Conservation (phyloP, 495 filamentous ascomycete genomes). For the Annulohypoxylon maeteangense region DNA sequence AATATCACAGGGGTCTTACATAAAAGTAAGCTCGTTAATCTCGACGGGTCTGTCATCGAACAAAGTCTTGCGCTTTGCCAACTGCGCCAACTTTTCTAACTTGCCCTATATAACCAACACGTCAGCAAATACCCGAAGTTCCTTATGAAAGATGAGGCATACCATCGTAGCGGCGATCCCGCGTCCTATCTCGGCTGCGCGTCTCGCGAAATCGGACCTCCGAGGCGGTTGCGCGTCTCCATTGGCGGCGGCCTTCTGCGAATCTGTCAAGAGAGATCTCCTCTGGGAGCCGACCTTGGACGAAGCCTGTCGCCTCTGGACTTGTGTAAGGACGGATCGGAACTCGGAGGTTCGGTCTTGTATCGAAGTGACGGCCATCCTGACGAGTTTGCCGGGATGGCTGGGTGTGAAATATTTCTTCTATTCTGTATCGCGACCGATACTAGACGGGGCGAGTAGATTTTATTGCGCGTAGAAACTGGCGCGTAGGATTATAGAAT, state of each 20-base stretch:
- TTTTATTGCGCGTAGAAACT: neutral
- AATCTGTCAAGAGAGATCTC: constrained; percentile 79
- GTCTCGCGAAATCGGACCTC: constrained; percentile 84
- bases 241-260: constrained; percentile 77
- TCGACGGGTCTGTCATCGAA: constrained; percentile 97
- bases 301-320: constrained; percentile 75
- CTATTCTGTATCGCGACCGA: neutral
- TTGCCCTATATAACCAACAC: constrained; percentile 66
- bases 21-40: constrained; percentile 90
- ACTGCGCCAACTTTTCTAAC: constrained; percentile 87
- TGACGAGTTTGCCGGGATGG: constrained; percentile 35
- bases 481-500: neutral
- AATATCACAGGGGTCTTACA: too few relatives aligned
- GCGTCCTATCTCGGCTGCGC: constrained; percentile 88
- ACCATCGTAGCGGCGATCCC: constrained; percentile 88
- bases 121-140: neutral
- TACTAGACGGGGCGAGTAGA: neutral
- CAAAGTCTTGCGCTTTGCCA: constrained; percentile 95
- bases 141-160: neutral
- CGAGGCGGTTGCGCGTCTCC: constrained; percentile 63
- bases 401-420: neutral
- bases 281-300: constrained; percentile 79
- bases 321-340: constrained; percentile 84
- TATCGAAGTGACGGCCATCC: constrained; percentile 74
- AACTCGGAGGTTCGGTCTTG: constrained; percentile 98